Percentiles rank a stretch among this genome's conserved stretches.
phyloP scores from a whole-genome alignment of 2,329 filamentous ascomycete genomes.

The Golovinomyces cichoracearum region DNA sequence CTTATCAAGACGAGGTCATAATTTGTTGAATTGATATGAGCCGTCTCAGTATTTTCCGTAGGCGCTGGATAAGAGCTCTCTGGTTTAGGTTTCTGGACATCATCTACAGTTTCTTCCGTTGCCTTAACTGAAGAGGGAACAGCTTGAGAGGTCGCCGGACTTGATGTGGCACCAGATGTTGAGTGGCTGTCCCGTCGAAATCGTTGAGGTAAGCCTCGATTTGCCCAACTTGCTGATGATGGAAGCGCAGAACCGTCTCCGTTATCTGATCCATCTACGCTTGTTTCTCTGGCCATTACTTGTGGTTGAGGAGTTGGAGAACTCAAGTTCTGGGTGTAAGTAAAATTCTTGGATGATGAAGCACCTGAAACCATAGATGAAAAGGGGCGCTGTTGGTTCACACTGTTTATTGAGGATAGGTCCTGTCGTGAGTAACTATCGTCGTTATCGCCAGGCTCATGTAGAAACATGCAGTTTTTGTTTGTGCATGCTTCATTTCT shows the following conservation, averaged over 20 bases:
- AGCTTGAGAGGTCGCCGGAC: constrained; percentile 44
- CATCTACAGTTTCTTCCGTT: constrained; percentile 18
- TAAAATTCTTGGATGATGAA: constrained; percentile 25
- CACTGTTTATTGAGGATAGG: constrained; percentile 78
- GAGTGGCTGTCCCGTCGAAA: constrained; percentile 54
- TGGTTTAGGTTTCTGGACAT: constrained; percentile 3
- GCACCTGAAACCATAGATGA: constrained; percentile 26
- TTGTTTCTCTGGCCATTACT: constrained; percentile 49
- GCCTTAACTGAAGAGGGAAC: constrained; percentile 28
- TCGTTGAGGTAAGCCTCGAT: constrained; percentile 34
- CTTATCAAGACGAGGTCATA: constrained; percentile 15
- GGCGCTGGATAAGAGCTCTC: not conserved
- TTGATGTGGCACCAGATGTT: constrained; percentile 57
- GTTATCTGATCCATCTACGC: constrained; percentile 47
- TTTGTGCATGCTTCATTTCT: constrained; percentile 88
- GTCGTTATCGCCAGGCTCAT: constrained; percentile 93
- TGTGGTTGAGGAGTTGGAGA: constrained; percentile 21
- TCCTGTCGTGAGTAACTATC: constrained; percentile 91
- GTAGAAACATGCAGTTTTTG: constrained; percentile 89
- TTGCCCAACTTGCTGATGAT: constrained; percentile 81
- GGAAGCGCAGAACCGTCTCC: constrained; percentile 77
- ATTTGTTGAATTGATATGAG: constrained; percentile 6
- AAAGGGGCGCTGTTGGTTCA: constrained; percentile 48
- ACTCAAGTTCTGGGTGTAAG: constrained; percentile 15
- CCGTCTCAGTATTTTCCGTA: not conserved